These are phyloP conservation scores for Saccharum spontaneum DNA, from an alignment of 176 grass and related monocot species.

Conservation along the genomic window DNA sequence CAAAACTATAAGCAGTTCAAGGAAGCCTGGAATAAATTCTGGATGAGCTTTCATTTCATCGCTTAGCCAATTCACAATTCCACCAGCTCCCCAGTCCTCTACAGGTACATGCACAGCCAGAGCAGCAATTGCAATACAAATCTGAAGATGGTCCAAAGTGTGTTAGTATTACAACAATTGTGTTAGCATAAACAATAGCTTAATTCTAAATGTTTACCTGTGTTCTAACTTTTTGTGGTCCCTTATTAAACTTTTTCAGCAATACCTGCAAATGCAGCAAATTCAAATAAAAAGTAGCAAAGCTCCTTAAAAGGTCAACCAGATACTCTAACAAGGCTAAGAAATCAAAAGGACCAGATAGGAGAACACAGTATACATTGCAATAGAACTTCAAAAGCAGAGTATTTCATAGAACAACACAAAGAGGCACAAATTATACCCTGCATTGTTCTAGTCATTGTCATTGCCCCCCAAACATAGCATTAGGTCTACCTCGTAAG, in stretches of 20 bases:
- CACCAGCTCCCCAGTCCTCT: conserved; percentile 95
- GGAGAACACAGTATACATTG: conserved; percentile 13
- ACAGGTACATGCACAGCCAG: conserved; percentile 93
- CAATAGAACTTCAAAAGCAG: conserved; percentile 4
- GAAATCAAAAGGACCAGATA: not conserved
- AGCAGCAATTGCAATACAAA: conserved; percentile 96
- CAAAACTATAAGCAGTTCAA: conserved; percentile 87
- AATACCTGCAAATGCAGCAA: conserved; percentile 55
- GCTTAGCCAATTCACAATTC: conserved; percentile 89
- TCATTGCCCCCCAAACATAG: not conserved
- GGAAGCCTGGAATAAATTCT: conserved; percentile 79
- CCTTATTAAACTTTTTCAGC: conserved; percentile 85
- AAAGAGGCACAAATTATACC: conserved; percentile 8
- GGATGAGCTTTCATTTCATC: conserved; percentile 91
- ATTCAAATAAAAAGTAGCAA: conserved; percentile 1
- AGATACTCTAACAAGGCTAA: not conserved
- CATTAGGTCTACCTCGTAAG: not conserved
- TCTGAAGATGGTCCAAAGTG: conserved; percentile 57
- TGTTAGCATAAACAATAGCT: conserved; percentile 26
- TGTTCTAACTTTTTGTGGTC: conserved; percentile 94
- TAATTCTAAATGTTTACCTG: conserved; percentile 61
- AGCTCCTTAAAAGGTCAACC: not conserved
- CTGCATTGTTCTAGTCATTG: not conserved
- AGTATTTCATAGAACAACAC: not conserved
- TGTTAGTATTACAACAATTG: conserved; percentile 19